These are phyloP conservation scores for Penicillium antarcticum DNA, from an alignment of 495 filamentous ascomycete species.

Conservation along the genomic window DNA sequence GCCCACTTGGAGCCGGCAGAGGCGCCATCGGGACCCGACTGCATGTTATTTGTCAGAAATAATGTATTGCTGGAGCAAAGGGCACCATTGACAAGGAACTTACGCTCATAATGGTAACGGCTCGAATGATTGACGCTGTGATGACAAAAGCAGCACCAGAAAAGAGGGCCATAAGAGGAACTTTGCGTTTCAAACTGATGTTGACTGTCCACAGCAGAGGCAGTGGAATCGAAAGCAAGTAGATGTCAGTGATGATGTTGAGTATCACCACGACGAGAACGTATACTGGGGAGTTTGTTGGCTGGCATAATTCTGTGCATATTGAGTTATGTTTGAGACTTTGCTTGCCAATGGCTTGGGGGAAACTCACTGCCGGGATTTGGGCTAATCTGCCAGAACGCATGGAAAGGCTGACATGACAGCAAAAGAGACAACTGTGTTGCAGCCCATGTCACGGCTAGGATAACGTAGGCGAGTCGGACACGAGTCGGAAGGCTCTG, in stretches of 20 bases:
- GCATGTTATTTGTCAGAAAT: not conserved
- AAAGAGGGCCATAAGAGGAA: conserved; percentile 49
- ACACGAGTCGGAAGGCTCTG: conserved; percentile 39
- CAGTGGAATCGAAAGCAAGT: conserved; percentile 49
- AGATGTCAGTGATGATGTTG: conserved; percentile 49
- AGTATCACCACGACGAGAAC: conserved; percentile 38
- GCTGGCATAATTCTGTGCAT: conserved; percentile 30
- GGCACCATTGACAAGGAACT: not conserved
- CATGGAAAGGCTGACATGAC: conserved; percentile 45
- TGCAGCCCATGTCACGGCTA: conserved; percentile 43
- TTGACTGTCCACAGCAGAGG: conserved; percentile 50
- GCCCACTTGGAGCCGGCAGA: conserved; percentile 51
- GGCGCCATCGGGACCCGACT: conserved; percentile 33
- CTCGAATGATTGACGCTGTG: conserved; percentile 52
- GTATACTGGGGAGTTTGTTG: conserved; percentile 31
- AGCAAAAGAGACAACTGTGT: conserved; percentile 44
- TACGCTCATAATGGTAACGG: conserved; percentile 47
- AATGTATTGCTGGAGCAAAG: not conserved
- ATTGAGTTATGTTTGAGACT: conserved; percentile 7
- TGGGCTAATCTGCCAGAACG: conserved; percentile 51
- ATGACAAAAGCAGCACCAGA: conserved; percentile 55
- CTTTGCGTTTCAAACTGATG: conserved; percentile 41
- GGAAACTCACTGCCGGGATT: conserved; percentile 46
- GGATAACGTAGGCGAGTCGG: conserved; percentile 41
- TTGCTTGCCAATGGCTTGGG: not conserved